Conservation (phyloP, 2,329 filamentous ascomycete species). For the Fusarium sp. region DNA sequence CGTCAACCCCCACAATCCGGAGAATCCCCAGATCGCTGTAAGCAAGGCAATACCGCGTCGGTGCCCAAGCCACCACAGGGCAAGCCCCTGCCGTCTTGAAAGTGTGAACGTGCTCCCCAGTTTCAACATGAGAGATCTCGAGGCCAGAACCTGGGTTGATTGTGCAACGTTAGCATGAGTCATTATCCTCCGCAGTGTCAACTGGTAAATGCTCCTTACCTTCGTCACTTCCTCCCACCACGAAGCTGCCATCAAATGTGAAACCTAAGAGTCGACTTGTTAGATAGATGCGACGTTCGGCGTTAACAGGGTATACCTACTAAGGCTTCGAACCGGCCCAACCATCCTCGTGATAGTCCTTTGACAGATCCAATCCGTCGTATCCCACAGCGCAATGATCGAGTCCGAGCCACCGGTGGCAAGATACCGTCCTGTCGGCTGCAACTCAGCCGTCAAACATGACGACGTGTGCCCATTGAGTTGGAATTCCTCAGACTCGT, state of each 20-base stretch:
- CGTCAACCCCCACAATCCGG: constrained; percentile 74
- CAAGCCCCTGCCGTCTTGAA: constrained; percentile 75
- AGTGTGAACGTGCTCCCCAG: constrained; percentile 77
- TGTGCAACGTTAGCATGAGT: constrained; percentile 7
- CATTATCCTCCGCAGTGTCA: not conserved
- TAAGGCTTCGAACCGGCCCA: constrained; percentile 76
- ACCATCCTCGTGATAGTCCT: constrained; percentile 76
- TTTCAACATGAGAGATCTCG: constrained; percentile 78
- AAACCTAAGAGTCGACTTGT: constrained; percentile 65
- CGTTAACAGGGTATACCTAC: constrained; percentile 52
- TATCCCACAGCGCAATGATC: constrained; percentile 82
- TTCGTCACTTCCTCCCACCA: constrained; percentile 81
- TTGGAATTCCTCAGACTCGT: constrained; percentile 64
- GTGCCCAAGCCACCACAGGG: constrained; percentile 80
- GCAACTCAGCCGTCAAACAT: constrained; percentile 75
- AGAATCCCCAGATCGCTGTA: constrained; percentile 77
- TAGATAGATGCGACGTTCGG: constrained; percentile 5
- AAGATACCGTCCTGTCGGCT: constrained; percentile 77
- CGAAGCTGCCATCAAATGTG: constrained; percentile 80
- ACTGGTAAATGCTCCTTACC: constrained; percentile 53
- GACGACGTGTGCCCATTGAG: constrained; percentile 80
- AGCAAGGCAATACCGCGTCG: constrained; percentile 78
- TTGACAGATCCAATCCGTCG: constrained; percentile 80
- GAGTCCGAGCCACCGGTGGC: constrained; percentile 82
- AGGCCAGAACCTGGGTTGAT: constrained; percentile 64